Percentiles rank a stretch among this genome's conserved stretches.
Conservation (phyloP, 805 yeast species). For the Suhomyces vadensis region DNA sequence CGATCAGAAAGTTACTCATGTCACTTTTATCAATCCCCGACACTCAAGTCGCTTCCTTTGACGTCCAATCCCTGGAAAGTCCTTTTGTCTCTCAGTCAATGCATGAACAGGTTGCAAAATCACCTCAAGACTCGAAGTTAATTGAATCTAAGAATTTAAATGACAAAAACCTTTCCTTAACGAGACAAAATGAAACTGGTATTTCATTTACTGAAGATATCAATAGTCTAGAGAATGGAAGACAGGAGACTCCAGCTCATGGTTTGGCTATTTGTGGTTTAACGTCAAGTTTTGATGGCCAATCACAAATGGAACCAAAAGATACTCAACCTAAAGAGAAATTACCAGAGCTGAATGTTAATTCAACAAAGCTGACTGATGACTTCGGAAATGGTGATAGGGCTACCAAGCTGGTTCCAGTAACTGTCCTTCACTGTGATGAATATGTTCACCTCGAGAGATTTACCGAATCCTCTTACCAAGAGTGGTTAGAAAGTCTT, state of each 20-base stretch:
- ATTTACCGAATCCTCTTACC: neutral
- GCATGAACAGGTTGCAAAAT: neutral
- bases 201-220: neutral
- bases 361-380: neutral
- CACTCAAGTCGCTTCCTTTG: neutral
- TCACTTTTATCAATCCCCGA: neutral
- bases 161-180: neutral
- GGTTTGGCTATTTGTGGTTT: neutral
- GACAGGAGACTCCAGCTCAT: neutral
- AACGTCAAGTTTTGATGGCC: no score
- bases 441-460: neutral
- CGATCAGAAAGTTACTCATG: neutral
- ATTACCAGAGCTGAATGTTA: neutral
- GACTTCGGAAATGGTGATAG: neutral
- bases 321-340: neutral
- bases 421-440: neutral
- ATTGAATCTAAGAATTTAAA: neutral
- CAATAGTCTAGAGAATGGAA: neutral
- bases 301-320: no score
- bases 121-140: no score
- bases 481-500: neutral
- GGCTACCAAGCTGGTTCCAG: neutral
- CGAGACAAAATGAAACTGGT: neutral
- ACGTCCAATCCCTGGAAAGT: neutral
- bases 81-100: neutral